A percentile compares a stretch with the other conserved stretches of the same genome.
Conservation (phyloP, 2,329 filamentous ascomycete species). For the Catunica adiposa region DNA sequence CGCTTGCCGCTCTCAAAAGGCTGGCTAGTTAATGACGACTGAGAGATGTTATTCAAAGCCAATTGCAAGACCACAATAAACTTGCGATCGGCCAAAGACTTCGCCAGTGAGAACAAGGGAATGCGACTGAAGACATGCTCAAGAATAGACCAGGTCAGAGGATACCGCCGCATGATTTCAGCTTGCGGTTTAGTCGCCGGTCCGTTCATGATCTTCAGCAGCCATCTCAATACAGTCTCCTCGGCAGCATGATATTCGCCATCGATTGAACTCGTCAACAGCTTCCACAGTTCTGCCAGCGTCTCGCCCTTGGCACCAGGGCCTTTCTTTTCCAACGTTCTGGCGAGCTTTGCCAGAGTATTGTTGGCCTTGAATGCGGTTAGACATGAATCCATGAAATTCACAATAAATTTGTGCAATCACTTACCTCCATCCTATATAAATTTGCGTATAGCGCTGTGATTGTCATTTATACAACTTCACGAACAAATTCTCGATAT, state of each 20-base stretch:
- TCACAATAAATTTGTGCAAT: background rate
- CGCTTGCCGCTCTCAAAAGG: slow-evolving; percentile 24
- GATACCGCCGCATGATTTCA: slow-evolving; percentile 38
- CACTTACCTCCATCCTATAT: slow-evolving; percentile 4
- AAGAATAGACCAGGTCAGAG: slow-evolving; percentile 45
- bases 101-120: slow-evolving; percentile 51
- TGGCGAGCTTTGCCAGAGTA: slow-evolving; percentile 34
- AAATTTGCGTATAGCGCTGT: background rate
- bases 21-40: slow-evolving; percentile 16
- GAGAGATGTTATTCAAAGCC: slow-evolving; percentile 42
- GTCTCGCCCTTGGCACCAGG: slow-evolving; percentile 30
- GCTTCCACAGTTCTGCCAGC: slow-evolving; percentile 32
- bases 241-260: slow-evolving; percentile 35
- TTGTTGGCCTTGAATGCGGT: background rate
- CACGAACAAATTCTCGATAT: slow-evolving; percentile 3
- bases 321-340: slow-evolving; percentile 37
- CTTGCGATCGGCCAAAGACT: slow-evolving; percentile 51
- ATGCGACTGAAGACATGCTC: slow-evolving; percentile 45
- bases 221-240: slow-evolving; percentile 42
- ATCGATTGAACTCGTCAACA: slow-evolving; percentile 27
- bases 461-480: slow-evolving; percentile 13
- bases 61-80: slow-evolving; percentile 51
- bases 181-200: slow-evolving; percentile 24
- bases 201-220: slow-evolving; percentile 45
- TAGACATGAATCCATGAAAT: background rate